Evolutionary conservation across 2,329 filamentous ascomycete genomes (phyloP), one percentile per base, ranked within the genome.

Genomic region (Aspergillus floridensis): DNA sequence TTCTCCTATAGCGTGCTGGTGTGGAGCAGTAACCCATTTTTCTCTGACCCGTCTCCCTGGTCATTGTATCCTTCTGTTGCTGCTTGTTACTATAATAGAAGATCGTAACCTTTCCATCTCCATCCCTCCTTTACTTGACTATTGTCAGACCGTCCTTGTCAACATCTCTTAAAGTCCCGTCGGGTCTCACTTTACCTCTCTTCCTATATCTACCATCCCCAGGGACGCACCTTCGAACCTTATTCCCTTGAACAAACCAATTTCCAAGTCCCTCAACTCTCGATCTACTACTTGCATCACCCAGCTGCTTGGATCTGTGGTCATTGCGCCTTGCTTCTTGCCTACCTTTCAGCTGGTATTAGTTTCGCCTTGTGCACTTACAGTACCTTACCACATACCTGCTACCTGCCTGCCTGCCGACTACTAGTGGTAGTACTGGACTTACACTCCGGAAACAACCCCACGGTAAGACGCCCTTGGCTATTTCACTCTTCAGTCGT

Each of bases 1-100:
- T 73, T 73, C 71, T 70, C 66, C 65, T 68, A 73, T 73, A 72
- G 70, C 69, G 69, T 72, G 70, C 68, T 66, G 59, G 65, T 70
- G 66, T 67, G 65, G 66, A 68, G 65, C 65, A 61, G 67, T 62
- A 66, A 66, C 65, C 48, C 70, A 68, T 69, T 71, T 71, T 66
- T 66, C 65, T 70, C 65, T 65, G 70, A 71, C 66, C 70, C 70
- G 63, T 72, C 70, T 72, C 68, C 70, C 64, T 73, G 70, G 70
- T 69, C 68, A 65, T 70, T 69, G 66, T 63, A 58, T 65, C 61
- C 61, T 61, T 58, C 64, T 63, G 57, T 66, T 65, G 65, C 65
- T 64, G 65, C 53, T 49, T 59, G 63, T 68, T 65, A 60, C 62
- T 64, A 65, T 65, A 59, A 66, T 61, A 66, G 58, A 63, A 49